A percentile compares a stretch with the other conserved stretches of the same genome.
Conservation (phyloP, 75 land plant species). For the Selaginella tamariscina region DNA sequence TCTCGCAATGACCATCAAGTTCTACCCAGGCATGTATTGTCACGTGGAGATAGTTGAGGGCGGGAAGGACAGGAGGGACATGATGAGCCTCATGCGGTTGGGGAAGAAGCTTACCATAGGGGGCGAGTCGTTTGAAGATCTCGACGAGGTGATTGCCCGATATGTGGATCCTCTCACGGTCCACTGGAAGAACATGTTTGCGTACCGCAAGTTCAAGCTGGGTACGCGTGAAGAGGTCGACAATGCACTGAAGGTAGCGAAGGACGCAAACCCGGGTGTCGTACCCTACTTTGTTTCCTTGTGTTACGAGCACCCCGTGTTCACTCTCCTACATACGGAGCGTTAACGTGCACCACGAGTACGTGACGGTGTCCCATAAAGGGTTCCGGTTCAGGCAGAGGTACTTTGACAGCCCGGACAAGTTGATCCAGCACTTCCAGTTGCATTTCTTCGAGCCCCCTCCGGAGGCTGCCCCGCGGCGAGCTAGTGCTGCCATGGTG, state of each 20-base stretch:
- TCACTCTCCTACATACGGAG: slow-evolving; percentile 69
- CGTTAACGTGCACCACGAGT: slow-evolving; percentile 72
- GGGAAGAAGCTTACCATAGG: slow-evolving; percentile 88
- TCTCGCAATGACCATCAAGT: slow-evolving; percentile 75
- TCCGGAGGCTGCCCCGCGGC: slow-evolving; percentile 36
- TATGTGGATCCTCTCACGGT: slow-evolving; percentile 85
- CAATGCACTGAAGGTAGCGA: slow-evolving; percentile 52
- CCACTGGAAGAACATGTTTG: slow-evolving; percentile 58
- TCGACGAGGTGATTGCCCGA: slow-evolving; percentile 95
- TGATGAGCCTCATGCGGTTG: slow-evolving; percentile 74
- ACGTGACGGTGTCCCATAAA: slow-evolving; percentile 73
- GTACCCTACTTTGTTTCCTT: slow-evolving; percentile 73
- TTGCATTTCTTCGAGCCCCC: slow-evolving; percentile 67
- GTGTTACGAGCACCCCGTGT: slow-evolving; percentile 81
- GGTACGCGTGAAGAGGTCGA: slow-evolving; percentile 73
- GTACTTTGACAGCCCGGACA: slow-evolving; percentile 70
- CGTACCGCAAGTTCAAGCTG: slow-evolving; percentile 65
- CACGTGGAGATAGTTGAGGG: slow-evolving; percentile 82
- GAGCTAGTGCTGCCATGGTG: slow-evolving; percentile 81
- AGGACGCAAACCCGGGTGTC: slow-evolving; percentile 49
- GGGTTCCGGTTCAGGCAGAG: slow-evolving; percentile 71
- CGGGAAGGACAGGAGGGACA: slow-evolving; percentile 76
- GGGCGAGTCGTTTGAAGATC: slow-evolving; percentile 83
- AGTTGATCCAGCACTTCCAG: slow-evolving; percentile 72
- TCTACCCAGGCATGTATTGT: slow-evolving; percentile 77